These are phyloP conservation scores for Ostreobium quekettii DNA, from an alignment of 139 green algal genomes.

Conservation along the genomic window DNA sequence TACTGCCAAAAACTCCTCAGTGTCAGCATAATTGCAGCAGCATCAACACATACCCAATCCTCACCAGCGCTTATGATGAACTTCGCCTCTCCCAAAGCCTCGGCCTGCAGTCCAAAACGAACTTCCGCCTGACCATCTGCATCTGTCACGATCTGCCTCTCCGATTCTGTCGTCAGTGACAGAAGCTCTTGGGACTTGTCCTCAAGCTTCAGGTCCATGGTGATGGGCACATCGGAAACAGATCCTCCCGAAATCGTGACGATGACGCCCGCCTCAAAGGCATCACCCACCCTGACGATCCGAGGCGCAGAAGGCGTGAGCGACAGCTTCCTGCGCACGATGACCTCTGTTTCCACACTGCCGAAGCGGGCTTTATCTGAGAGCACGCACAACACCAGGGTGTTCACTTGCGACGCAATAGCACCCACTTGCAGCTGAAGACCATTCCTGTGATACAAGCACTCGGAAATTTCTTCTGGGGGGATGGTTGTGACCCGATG, in stretches of 20 bases:
- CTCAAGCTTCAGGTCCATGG: not conserved
- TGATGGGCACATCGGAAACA: not conserved
- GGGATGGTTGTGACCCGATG: too few species aligned
- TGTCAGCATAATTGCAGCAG: too few species aligned
- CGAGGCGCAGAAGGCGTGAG: conserved; percentile 43
- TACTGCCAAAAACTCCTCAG: too few species aligned
- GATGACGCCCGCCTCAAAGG: conserved; percentile 43
- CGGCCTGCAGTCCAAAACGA: not conserved
- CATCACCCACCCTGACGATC: conserved; percentile 40
- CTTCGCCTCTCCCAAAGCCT: not conserved
- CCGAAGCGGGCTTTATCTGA: conserved; percentile 32
- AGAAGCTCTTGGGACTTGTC: too few species aligned
- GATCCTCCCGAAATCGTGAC: conserved; percentile 25
- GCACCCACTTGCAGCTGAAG: too few species aligned
- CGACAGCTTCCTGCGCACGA: conserved; percentile 42
- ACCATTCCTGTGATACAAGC: too few species aligned
- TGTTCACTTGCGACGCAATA: too few species aligned
- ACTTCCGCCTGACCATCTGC: conserved; percentile 2
- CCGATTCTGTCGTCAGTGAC: too few species aligned
- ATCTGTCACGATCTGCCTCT: not conserved
- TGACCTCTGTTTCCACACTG: conserved; percentile 27
- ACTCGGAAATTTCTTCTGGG: too few species aligned
- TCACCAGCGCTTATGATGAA: not conserved
- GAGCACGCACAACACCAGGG: too few species aligned
- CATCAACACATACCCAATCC: too few species aligned